Evolutionary conservation across 139 green algal species (phyloP).

Genomic region (Gonium pectorale): DNA sequence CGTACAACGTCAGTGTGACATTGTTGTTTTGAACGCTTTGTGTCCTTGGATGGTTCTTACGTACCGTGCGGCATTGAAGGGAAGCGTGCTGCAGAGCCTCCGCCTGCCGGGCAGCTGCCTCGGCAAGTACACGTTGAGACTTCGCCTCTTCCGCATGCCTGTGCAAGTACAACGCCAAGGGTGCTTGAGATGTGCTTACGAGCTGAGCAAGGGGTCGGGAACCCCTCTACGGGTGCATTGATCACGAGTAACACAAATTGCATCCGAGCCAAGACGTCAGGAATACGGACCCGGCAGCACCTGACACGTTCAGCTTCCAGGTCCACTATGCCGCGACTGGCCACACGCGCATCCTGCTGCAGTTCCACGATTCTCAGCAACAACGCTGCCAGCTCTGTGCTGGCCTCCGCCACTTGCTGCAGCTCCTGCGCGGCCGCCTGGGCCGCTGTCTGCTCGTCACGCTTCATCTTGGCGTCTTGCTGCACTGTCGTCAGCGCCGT

Average conservation of each 20-base stretch:
- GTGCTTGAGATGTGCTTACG: too few species aligned
- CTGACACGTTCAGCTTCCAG: not conserved
- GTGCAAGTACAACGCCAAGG: not conserved
- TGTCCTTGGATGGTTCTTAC: too few species aligned
- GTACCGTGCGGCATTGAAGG: constrained; percentile 31
- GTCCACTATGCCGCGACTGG: not conserved
- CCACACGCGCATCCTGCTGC: constrained; percentile 10
- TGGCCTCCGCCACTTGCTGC: constrained; percentile 11
- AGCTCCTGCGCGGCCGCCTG: constrained; percentile 3
- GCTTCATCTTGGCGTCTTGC: constrained; percentile 15
- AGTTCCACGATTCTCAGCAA: not conserved
- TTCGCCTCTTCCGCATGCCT: not conserved
- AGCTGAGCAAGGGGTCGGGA: too few species aligned
- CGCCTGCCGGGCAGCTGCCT: not conserved
- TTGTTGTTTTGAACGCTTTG: too few species aligned
- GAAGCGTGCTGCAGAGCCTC: constrained; percentile 22
- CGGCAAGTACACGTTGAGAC: not conserved
- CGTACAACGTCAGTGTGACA: too few species aligned
- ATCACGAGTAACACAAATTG: too few species aligned
- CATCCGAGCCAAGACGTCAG: too few species aligned
- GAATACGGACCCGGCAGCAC: too few species aligned
- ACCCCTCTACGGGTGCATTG: too few species aligned
- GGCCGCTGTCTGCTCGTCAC: not conserved
- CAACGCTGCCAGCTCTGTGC: not conserved
- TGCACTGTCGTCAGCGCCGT: not conserved